Base-by-base conservation (phyloP, 225 moss, liverwort and hornwort genomes). In the Anthoceros angustus region DNA sequence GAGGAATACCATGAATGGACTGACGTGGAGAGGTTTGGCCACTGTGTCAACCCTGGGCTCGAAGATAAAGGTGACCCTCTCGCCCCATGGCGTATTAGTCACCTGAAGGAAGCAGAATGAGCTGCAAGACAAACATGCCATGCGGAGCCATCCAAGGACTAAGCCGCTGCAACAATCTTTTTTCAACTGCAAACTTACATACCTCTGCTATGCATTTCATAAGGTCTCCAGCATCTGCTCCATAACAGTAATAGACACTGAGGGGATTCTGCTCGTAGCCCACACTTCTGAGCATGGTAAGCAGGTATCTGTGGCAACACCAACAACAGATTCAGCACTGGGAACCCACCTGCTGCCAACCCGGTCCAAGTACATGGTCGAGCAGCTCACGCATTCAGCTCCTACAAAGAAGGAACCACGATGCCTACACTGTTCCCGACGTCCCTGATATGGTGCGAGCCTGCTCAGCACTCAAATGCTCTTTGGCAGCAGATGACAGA, bases 71-170 rank as follows among this genome's bases (percentile, higher is more conserved):
- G 82, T 87, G 42, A 83, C 87, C 67, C 88, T 84, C 68, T 98
- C 95, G 39, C 76, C 91, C 95, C 91, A 92, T 18, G 95, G 91
- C 42, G 88, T 92, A 62, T 98, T 91, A 41, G 91, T 98, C 67
- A 98, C 91, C 84, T 86, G 77, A 63, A 62, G 62, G 23, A 60
- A 71, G 18, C 0, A 67, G 12, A 67, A 45, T 48, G 10, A 25
- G 55, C 23, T 18, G 6, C n/a, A 7, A 55, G 23, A 20, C 55
- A 55, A 55, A 55, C 43, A 48, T 67, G 12, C 18, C 0, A 24
- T 12, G n/a, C 9, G 6, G 24, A 25, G 48, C 42, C 43, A 21
- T 11, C 23, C 23, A 18, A 4, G 25, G 21, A 24, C 24, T 25
- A 24, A 6, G 39, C 12, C 21, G 45, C 8, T 23, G 6, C 12